A percentile compares a stretch with the other conserved stretches of the same genome.
phyloP scores from a whole-genome alignment of 345 rosid genomes.

The Diplotaxis tenuifolia region DNA sequence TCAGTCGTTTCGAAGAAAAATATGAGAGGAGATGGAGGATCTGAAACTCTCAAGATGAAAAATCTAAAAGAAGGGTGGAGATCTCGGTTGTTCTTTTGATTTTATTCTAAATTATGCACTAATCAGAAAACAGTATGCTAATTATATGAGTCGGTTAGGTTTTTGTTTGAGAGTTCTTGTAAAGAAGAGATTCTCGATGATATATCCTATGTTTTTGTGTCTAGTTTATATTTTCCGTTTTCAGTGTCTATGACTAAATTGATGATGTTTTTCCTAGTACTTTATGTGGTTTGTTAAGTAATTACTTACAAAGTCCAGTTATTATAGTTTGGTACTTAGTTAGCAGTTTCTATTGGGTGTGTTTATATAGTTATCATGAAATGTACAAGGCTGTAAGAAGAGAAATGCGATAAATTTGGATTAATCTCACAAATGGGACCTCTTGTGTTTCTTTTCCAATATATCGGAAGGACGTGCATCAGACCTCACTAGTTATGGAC shows the following conservation, averaged over 20 bases:
- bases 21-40: slow-evolving; percentile 52
- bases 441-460: neutral
- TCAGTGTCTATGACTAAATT: neutral
- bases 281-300: neutral
- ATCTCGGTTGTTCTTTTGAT: slow-evolving; percentile 25
- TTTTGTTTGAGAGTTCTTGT: slow-evolving; percentile 26
- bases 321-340: slow-evolving; percentile 3
- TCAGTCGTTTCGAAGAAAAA: slow-evolving; percentile 55
- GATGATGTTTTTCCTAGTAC: slow-evolving; percentile 5
- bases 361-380: neutral
- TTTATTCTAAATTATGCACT: slow-evolving; percentile 9
- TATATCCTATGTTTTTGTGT: neutral
- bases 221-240: neutral
- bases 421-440: neutral
- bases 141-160: slow-evolving; percentile 13
- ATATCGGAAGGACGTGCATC: neutral
- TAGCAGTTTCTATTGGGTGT: neutral
- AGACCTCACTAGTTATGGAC: neutral
- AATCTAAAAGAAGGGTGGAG: neutral
- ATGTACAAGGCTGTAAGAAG: neutral
- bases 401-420: neutral
- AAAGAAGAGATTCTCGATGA: slow-evolving; percentile 22
- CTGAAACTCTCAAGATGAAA: slow-evolving; percentile 46
- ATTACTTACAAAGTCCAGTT: neutral
- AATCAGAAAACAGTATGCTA: slow-evolving; percentile 28